Base-by-base conservation (phyloP, 305 asterid species). In the Andrographis paniculata region DNA sequence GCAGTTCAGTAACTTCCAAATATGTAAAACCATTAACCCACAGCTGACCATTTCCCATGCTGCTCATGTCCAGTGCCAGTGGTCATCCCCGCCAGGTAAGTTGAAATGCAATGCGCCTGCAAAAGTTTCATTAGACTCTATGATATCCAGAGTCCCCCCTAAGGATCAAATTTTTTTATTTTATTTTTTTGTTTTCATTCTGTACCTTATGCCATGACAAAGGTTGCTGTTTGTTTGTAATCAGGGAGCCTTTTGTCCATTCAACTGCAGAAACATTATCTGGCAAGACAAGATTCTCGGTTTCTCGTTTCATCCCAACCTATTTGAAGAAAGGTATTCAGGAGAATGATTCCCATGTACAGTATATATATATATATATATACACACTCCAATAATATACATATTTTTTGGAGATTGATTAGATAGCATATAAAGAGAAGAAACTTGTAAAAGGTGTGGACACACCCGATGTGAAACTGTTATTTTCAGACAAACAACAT, bases 11-110 rank as follows among this genome's bases (percentile, higher is more conserved):
- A 91, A 65, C 99, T 69, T 63, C 99, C 99, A 7, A 80, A 76
- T 57, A 92, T 91, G 62, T 91, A n/a, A n/a, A 78, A 37, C 96
- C 96, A 14, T 91, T 91, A 14, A 91, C 88, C 96, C 99, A 91
- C 19, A 91, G 61, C 53, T 91, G 79, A 48, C 99, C 99, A 71
- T 91, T 91, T 31, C 99, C 95, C 99, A 91, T 91, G 72, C 95
- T 79, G 53, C 76, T 68, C 96, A 91, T 77, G 83, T 91, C 99
- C 70, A 91, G 51, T 43, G 96, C 99, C 64, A 91, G 79, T n/a
- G 96, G 95, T 91, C 94, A 20, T 83, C 85, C 58, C 99, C 96
- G 19, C 68, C 75, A 13, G 96, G 99, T 12, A 82, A 61, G 52
- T 77, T 59, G 52, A 91, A n/a, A n/a, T n/a, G n/a, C n/a, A 91